Conservation (phyloP, 257 asterid genomes). For the Solanum sparsipilum region DNA sequence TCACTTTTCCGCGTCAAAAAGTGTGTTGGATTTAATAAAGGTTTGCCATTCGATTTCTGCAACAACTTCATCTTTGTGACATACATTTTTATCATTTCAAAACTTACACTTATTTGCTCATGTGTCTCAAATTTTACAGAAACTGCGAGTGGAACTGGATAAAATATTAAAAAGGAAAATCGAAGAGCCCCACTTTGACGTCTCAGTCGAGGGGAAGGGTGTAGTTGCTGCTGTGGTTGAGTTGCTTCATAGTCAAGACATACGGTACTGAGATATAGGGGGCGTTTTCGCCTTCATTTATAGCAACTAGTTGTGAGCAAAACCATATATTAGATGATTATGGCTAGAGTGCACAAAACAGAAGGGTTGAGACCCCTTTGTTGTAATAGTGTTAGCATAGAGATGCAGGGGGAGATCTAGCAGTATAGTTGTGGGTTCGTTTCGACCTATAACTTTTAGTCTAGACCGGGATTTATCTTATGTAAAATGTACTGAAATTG, state of each 20-base stretch:
- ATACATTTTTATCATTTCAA: neutral
- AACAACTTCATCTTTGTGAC: neutral
- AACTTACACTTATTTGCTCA: neutral
- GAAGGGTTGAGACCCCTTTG: neutral
- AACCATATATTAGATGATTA: neutral
- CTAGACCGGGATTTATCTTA: neutral
- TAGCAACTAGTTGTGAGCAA: neutral
- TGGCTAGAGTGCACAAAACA: neutral
- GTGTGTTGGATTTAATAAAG: conserved; percentile 68
- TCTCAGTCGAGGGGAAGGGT: conserved; percentile 62
- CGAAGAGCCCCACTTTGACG: conserved; percentile 62
- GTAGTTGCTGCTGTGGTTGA: conserved; percentile 74
- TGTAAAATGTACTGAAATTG: neutral
- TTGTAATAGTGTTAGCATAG: neutral
- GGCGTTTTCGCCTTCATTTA: neutral
- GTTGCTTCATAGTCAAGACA: conserved; percentile 65
- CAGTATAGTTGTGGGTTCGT: neutral
- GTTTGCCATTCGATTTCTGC: conserved; percentile 2
- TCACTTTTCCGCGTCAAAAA: conserved; percentile 80
- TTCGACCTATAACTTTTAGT: neutral
- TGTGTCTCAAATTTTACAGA: conserved; percentile 30
- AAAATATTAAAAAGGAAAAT: conserved; percentile 71
- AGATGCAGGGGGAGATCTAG: neutral
- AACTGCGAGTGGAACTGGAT: conserved; percentile 81
- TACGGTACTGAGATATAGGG: conserved; percentile 12